phyloP scores from a whole-genome alignment of 495 filamentous ascomycete genomes.

The Tricharina praecox region DNA sequence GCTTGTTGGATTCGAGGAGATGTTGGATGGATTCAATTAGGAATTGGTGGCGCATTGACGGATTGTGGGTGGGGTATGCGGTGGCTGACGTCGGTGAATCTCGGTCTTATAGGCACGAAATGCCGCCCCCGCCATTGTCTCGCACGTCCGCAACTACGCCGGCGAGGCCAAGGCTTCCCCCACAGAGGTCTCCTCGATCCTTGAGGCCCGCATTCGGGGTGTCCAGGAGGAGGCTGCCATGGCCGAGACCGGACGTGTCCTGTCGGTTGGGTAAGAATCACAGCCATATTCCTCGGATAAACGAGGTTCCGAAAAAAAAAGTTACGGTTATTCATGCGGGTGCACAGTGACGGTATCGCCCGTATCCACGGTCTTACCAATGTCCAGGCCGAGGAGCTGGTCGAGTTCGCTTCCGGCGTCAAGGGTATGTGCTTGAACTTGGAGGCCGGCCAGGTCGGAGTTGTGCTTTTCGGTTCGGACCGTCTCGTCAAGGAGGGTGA shows the following conservation, averaged over 20 bases:
- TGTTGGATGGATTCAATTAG: not conserved
- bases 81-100: slow-evolving; percentile 26
- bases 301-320: not conserved
- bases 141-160: slow-evolving; percentile 76
- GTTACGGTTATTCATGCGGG: slow-evolving; percentile 3
- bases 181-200: slow-evolving; percentile 96
- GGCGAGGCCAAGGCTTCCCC: slow-evolving; percentile 85
- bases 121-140: slow-evolving; percentile 57
- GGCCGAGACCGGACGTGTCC: slow-evolving; percentile 95
- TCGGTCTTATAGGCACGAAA: slow-evolving; percentile 54
- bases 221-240: slow-evolving; percentile 89
- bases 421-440: slow-evolving; percentile 99
- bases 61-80: slow-evolving; percentile 31
- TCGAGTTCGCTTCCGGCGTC: slow-evolving; percentile 99
- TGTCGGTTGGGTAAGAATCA: slow-evolving; percentile 84
- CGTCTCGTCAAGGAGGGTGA: slow-evolving; percentile 99
- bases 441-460: slow-evolving; percentile 99
- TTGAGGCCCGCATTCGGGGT: slow-evolving; percentile 96
- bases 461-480: slow-evolving; percentile 99
- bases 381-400: slow-evolving; percentile 98
- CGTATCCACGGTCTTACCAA: slow-evolving; percentile 99
- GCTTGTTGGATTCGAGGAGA: not conserved
- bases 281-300: slow-evolving; percentile 1
- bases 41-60: slow-evolving; percentile 17
- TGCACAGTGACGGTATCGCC: slow-evolving; percentile 92